Evolutionary conservation across 441 rosid species (phyloP).

Genomic region (Corymbia citriodora): DNA sequence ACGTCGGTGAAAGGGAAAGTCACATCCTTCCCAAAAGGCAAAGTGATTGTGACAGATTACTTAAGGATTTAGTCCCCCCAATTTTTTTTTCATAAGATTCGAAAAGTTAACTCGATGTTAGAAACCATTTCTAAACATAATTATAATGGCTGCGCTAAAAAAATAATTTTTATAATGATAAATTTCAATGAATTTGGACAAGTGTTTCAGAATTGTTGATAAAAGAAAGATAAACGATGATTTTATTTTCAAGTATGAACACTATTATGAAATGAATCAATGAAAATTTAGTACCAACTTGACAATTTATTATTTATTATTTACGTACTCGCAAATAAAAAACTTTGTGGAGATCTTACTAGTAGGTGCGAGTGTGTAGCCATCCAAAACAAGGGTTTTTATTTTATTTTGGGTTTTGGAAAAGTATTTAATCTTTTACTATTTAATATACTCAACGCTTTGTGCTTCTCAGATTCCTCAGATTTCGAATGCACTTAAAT

Average conservation of each 20-base stretch:
- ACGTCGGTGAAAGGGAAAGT: background rate
- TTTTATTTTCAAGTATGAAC: too few species aligned
- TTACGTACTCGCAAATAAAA: background rate
- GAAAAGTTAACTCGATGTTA: background rate
- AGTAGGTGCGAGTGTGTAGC: background rate
- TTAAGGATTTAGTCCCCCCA: background rate
- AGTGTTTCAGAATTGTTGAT: background rate
- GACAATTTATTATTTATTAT: too few species aligned
- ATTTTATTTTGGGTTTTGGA: background rate
- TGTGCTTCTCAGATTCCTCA: background rate
- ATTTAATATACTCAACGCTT: background rate
- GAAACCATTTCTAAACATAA: background rate
- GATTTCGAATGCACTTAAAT: background rate
- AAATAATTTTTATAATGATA: background rate
- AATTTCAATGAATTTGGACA: background rate
- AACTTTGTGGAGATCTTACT: too few species aligned
- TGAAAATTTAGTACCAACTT: too few species aligned
- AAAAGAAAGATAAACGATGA: background rate
- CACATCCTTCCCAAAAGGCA: background rate
- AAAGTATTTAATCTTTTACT: background rate
- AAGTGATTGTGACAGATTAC: background rate
- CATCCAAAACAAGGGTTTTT: background rate
- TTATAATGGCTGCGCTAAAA: background rate
- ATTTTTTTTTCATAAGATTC: background rate
- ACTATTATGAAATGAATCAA: too few species aligned